Base-by-base conservation (phyloP, 257 asterid species). In the Scutellaria galericulata region DNA sequence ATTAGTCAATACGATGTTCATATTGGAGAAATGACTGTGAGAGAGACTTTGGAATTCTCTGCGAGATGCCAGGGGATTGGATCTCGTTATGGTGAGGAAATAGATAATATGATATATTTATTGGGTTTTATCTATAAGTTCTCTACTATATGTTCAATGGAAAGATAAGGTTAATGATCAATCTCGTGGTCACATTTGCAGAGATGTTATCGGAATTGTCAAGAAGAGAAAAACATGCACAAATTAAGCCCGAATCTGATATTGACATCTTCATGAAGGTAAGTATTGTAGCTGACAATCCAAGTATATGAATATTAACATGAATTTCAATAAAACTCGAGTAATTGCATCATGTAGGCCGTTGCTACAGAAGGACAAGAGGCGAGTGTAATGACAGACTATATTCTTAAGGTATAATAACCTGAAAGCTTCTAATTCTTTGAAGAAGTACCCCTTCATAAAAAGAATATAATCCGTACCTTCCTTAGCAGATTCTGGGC, bases 171-270 rank as follows among this genome's bases (percentile, higher is more conserved):
- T 0, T 6, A 18, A n/a, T 7, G 31, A 37, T 48, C 18, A 37
- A 48, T 66, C 14, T 65, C 58, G 54, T 41, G n/a, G 8, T 48
- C 9, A 20, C 60, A 65, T 65, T 52, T 50, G 74, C 82, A 85
- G 89, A 82, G 22, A 82, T 82, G 85, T 68, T 85, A 37, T 62
- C 72, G 0, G 89, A 85, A 52, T 68, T 85, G 74, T 64, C 82
- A 1, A 78, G 80, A 41, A 80, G 89, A 68, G 89, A 85, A 73
- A 85, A 82, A 65, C 53, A 52, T 7, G 87, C 85, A 0, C 68
- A 68, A n/a, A 82, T 85, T 45, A 82, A 77, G 78, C 89, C 89
- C 41, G 89, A 85, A 45, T 81, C 86, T 5, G 89, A 85, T 78
- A 52, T 85, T 15, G 89, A 85, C 59, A 71, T 85, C 63, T 80